Base-by-base conservation (phyloP, 257 asterid genomes). In the Primulina tabacum region DNA sequence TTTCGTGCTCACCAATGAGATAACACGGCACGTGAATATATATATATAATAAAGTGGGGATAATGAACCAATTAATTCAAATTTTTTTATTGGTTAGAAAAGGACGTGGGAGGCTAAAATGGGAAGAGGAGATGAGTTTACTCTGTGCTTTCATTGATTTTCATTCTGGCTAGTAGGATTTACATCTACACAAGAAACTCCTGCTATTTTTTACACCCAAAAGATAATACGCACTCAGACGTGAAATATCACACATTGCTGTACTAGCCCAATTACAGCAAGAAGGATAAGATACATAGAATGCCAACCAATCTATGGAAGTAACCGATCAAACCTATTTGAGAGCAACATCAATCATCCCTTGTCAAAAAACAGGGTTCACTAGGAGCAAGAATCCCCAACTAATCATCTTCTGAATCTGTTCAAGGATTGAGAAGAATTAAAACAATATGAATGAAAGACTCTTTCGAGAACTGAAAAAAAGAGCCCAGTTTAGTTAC, bases 371-470 rank as follows among this genome's bases (percentile, higher is more conserved):
- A 24, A 18, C 74, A 50, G 56, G 52, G 56, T 62, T 60, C 62
- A 1, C 16, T 17, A 21, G 12, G 14, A 18, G 60, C 32, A 30
- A 29, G 24, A 60, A 58, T 40, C 71, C 20, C 20, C 53, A n/a
- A 59, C 74, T 81, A 83, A 37, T 83, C 88, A 6, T 81, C 88
- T 74, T 83, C 87, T 0, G 88, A 83, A 73, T 83, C 88, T 83
- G 84, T 55, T 16, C 18, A 62, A 50, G 50, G 72, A 64, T 69
- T 30, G 50, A 79, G 20, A 71, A 71, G 47, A 29, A 55, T 76
- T 37, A 70, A 61, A 1, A 29, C n/a, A 9, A 60, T 4, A 64
- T 8, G 21, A n/a, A 43, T 33, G 24, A 30, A 8, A 18, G 24
- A 21, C 32, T n/a, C 12, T 35, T 30, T 2, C 11, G 6, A 34